Conservation (phyloP, 371 early-diverging fungal genomes). For the Mortierella sp. region DNA sequence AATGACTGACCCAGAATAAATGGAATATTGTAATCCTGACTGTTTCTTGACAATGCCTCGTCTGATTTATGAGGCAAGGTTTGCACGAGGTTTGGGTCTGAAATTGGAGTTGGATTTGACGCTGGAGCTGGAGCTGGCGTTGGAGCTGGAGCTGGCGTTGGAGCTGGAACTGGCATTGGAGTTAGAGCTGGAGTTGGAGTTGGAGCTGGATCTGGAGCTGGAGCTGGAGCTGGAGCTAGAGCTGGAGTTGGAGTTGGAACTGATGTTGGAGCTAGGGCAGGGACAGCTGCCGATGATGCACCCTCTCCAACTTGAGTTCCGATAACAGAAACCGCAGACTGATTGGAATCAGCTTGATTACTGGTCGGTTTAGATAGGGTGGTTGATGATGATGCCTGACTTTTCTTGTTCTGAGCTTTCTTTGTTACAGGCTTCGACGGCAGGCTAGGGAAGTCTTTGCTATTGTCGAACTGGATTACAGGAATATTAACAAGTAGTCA, state of each 20-base stretch:
- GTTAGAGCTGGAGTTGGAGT: not conserved
- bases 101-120: too few species aligned
- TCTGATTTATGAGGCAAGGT: not conserved
- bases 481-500: not conserved
- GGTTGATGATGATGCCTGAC: not conserved
- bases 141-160: not conserved
- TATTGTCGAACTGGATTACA: conserved; percentile 33
- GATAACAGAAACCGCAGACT: not conserved
- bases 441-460: conserved; percentile 34
- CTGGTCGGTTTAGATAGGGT: not conserved
- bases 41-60: not conserved
- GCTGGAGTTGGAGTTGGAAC: too few species aligned
- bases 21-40: not conserved
- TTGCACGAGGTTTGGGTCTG: not conserved
- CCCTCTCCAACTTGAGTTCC: not conserved
- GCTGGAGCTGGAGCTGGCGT: too few species aligned
- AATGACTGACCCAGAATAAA: conserved; percentile 18
- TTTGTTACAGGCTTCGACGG: conserved; percentile 20
- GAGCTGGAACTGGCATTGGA: too few species aligned
- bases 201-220: too few species aligned
- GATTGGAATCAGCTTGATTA: conserved; percentile 9
- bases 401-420: conserved; percentile 13
- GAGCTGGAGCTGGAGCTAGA: too few species aligned
- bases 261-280: not conserved
- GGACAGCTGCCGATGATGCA: not conserved